phyloP scores from a whole-genome alignment of 495 filamentous ascomycete genomes.

The Penicillium cosmopolitanum region DNA sequence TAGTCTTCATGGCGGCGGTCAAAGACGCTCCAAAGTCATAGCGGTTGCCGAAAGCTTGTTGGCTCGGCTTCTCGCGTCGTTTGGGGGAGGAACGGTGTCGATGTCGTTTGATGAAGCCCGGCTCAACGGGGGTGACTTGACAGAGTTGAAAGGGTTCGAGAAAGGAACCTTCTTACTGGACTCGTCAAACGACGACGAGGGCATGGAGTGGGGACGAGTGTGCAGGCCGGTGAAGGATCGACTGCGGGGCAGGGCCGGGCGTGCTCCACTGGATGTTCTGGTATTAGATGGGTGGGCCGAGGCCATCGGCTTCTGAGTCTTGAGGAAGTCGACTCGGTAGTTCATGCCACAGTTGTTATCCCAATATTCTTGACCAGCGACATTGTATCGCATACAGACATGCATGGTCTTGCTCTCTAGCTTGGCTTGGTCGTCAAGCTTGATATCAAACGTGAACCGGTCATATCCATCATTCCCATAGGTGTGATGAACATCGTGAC shows the following conservation, averaged over 20 bases:
- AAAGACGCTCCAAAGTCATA: conserved; percentile 95
- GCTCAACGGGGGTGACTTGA: conserved; percentile 53
- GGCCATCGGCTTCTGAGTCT: conserved; percentile 64
- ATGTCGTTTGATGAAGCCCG: conserved; percentile 36
- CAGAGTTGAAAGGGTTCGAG: conserved; percentile 56
- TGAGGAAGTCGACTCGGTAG: conserved; percentile 90
- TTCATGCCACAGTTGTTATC: conserved; percentile 88
- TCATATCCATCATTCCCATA: conserved; percentile 73
- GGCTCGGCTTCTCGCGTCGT: conserved; percentile 61
- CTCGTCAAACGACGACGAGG: conserved; percentile 56
- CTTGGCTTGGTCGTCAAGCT: conserved; percentile 86
- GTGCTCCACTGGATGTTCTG: conserved; percentile 50
- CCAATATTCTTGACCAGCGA: conserved; percentile 88
- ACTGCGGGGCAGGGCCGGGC: conserved; percentile 77
- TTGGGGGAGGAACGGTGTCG: conserved; percentile 49
- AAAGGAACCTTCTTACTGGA: conserved; percentile 60
- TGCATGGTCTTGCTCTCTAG: conserved; percentile 88
- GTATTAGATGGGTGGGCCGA: conserved; percentile 25
- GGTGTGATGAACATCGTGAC: conserved; percentile 72
- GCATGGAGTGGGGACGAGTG: conserved; percentile 64
- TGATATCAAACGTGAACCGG: conserved; percentile 91
- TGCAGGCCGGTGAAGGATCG: conserved; percentile 52
- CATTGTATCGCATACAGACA: conserved; percentile 87
- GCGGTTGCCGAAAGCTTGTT: conserved; percentile 83
- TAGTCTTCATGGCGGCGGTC: conserved; percentile 72